Base-by-base conservation (phyloP, 2,329 filamentous ascomycete species). In the Metarhizium sp. region DNA sequence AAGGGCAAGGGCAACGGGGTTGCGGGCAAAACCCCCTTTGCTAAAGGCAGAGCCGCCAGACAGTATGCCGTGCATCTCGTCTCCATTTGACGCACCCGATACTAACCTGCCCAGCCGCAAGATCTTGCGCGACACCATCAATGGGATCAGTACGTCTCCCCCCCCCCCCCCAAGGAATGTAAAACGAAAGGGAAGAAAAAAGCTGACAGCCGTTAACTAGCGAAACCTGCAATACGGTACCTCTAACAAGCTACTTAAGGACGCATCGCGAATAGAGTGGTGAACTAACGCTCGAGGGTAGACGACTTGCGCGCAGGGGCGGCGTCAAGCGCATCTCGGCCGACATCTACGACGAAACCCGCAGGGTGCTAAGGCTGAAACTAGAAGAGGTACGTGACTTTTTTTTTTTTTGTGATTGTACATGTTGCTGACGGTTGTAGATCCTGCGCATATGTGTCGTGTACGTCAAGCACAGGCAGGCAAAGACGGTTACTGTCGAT, bases 301-400 rank as follows among this genome's bases (percentile, higher is more conserved):
- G 87, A 60, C 84, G 88, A 45, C 70, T 92, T 0, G 88, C 88
- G 1, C 81, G 88, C 6, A 82, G 88, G 6, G 88, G 88, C 1
- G 88, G 88, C 0, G 85, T 92, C 0, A 91, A 91, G 66, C 76
- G 88, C 0, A 90, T 92, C 8, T 85, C 84, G 0, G 78, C 66
- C 0, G 60, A 49, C 0, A 85, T 91, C 2, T 92, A 92, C 62
- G 75, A 83, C 0, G 84, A 88, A 0, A 67, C 77, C 0, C 74
- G 88, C 0, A 18, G 4, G 0, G 80, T 75, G 0, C 53, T 92
- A 1, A 80, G 76, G 25, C 58, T 62, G 0, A 72, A 76, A 0
- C 69, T 92, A 0, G 60, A 70, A 5, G 59, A 60, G 32, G 82
- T 85, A 71, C 25, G 25, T 25, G 25, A 25, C 25, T 46, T 42